These are phyloP conservation scores for Trichosporon ovoides DNA, from an alignment of 1,284 basidiomycete species.

Conservation along the genomic window DNA sequence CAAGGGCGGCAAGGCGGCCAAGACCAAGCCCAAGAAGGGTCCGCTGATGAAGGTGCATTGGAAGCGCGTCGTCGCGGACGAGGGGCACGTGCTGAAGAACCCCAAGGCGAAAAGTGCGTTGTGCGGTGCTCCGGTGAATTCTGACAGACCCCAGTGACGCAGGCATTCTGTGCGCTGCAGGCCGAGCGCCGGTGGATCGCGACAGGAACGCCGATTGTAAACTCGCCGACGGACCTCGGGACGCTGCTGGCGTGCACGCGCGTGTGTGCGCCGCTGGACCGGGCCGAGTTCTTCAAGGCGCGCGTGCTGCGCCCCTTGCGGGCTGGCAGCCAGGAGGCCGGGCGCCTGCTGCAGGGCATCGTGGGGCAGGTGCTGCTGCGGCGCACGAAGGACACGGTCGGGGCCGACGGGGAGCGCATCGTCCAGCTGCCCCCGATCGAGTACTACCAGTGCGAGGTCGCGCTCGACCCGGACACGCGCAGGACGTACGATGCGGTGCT, in stretches of 20 bases:
- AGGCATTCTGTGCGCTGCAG: conserved; percentile 61
- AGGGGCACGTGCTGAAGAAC: conserved; percentile 81
- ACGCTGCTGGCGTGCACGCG: conserved; percentile 73
- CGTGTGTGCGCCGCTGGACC: conserved; percentile 74
- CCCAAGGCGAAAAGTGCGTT: conserved; percentile 64
- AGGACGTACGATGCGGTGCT: conserved; percentile 70
- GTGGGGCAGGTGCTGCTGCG: conserved; percentile 77
- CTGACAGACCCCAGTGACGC: conserved; percentile 52
- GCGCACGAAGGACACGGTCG: conserved; percentile 82
- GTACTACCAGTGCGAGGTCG: conserved; percentile 53
- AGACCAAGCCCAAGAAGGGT: conserved; percentile 37
- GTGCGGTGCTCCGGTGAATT: not conserved
- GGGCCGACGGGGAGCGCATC: conserved; percentile 63
- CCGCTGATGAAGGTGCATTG: conserved; percentile 66
- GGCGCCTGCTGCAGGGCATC: conserved; percentile 70
- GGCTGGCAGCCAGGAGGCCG: conserved; percentile 60
- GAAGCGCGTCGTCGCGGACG: conserved; percentile 83
- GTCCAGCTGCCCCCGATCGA: conserved; percentile 68
- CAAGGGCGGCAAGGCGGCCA: conserved; percentile 31
- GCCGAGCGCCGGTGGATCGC: conserved; percentile 69
- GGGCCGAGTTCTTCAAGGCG: conserved; percentile 71
- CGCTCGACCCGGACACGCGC: conserved; percentile 62
- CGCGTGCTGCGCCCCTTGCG: conserved; percentile 67
- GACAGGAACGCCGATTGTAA: conserved; percentile 72
- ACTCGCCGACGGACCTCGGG: conserved; percentile 74